Evolutionary conservation across 2,329 filamentous ascomycete species (phyloP), one percentile per base, ranked within the genome.

Genomic region (Monosporascus sp.): DNA sequence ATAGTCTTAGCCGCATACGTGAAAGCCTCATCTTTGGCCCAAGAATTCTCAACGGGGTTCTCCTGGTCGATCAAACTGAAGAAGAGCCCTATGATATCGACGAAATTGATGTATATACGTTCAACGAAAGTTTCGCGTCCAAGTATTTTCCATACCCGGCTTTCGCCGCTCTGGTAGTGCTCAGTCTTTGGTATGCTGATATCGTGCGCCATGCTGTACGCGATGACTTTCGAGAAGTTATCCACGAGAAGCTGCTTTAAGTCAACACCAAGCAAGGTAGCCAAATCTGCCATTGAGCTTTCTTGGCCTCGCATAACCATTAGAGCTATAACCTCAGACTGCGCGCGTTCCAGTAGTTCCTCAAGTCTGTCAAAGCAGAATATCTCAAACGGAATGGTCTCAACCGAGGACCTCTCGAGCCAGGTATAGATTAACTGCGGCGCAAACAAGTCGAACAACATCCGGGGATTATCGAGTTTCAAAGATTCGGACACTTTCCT

Each of bases 391-490:
- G 94, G 93, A 48, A 99, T 88, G 3, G 83, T 77, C n/a, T 81
- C 76, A 7, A 96, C 74, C 1, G 74, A 71, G 54, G 87, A 81
- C 1, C 73, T 73, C 57, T 90, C 84, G 3, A 95, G 81, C 93
- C 92, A 99, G 0, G 91, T 96, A 66, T 90, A 96, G 3, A 97
- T 75, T 7, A 99, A 78, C 64, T 99, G 94, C 2, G 92, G 85
- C 7, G 90, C 86, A 66, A 97, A 99, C 0, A 97, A 76, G 6
- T 77, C 76, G 65, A 99, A 97, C 1, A 99, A 74, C 36, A 86
- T 81, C 61, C 79, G 83, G 0, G 91, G 78, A 45, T 84, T 83
- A 24, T 78, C 70, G 22, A 97, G 78, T 0, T 78, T 72, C 36
- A 97, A 79, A 0, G 80, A 77, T 14, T 68, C 71, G 4, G 92